Conservation (phyloP, 352 stramenopile species). For the Thalassiosira oceanica region DNA sequence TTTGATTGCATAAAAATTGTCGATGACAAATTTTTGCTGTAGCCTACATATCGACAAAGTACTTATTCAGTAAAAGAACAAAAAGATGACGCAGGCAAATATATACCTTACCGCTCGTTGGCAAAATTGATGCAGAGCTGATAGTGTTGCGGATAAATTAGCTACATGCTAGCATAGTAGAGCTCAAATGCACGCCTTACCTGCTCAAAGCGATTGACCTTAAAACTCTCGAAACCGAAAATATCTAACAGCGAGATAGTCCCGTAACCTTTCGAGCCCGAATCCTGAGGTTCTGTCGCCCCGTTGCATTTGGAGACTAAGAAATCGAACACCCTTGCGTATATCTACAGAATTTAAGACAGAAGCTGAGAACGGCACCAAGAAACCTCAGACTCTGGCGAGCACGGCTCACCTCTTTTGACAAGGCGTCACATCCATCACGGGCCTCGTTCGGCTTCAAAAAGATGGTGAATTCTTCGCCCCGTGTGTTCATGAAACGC, state of each 20-base stretch:
- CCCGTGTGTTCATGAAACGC: conserved; percentile 68
- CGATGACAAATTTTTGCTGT: conserved; percentile 86
- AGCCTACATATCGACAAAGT: no score
- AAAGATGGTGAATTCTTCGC: conserved; percentile 75
- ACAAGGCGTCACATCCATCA: conserved; percentile 78
- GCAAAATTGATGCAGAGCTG: conserved; percentile 93
- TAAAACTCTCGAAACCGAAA: conserved; percentile 96
- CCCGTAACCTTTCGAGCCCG: conserved; percentile 48
- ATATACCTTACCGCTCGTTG: conserved; percentile 92
- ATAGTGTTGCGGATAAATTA: no score
- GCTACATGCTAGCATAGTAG: no score
- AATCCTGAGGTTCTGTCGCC: conserved; percentile 29
- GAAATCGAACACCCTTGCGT: conserved; percentile 71
- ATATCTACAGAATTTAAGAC: conserved; percentile 23
- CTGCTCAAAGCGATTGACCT: conserved; percentile 91
- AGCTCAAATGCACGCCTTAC: no score
- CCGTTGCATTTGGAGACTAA: conserved; percentile 77
- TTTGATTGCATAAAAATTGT: conserved; percentile 81
- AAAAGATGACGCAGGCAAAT: no score
- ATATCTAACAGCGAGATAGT: conserved; percentile 96
- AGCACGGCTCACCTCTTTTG: conserved; percentile 68
- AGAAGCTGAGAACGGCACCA: conserved; percentile 79
- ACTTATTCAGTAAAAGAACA: no score
- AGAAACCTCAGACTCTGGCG: conserved; percentile 89
- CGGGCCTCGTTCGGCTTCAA: conserved; percentile 67